phyloP scores from a whole-genome alignment of 768 basidiomycete species.

The Mycena crocata region DNA sequence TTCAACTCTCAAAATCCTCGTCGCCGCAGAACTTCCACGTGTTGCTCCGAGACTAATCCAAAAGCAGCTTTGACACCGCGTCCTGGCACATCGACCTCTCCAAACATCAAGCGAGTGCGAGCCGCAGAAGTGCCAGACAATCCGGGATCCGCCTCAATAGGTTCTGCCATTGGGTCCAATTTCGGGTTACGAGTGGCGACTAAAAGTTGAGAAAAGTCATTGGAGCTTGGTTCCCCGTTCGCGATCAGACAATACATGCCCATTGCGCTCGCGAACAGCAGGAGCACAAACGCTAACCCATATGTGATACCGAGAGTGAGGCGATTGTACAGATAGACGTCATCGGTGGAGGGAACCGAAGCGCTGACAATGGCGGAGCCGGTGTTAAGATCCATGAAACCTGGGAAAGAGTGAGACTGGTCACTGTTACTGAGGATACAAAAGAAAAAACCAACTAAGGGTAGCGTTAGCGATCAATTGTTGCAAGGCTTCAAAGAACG shows the following conservation, averaged over 20 bases:
- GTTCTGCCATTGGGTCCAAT: slow-evolving; percentile 12
- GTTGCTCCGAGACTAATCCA: background rate
- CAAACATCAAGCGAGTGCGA: background rate
- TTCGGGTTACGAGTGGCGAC: slow-evolving; percentile 20
- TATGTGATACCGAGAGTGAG: slow-evolving; percentile 18
- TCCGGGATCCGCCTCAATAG: slow-evolving; percentile 3
- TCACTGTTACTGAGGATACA: background rate
- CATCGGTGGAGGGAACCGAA: slow-evolving; percentile 5
- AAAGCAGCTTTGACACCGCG: background rate
- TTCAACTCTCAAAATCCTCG: background rate
- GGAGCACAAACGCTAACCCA: background rate
- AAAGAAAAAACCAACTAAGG: background rate
- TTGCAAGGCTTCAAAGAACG: background rate
- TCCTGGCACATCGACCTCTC: slow-evolving; percentile 3
- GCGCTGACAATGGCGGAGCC: slow-evolving; percentile 8
- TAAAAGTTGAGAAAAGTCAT: slow-evolving; percentile 13
- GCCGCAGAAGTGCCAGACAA: background rate
- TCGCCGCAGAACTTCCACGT: background rate
- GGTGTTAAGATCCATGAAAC: slow-evolving; percentile 8
- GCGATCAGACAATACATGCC: slow-evolving; percentile 12
- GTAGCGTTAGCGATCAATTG: slow-evolving; percentile 21
- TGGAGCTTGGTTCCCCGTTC: slow-evolving; percentile 18
- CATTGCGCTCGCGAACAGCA: slow-evolving; percentile 5
- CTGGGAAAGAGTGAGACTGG: background rate
- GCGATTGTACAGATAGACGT: slow-evolving; percentile 16